phyloP scores from a whole-genome alignment of 176 grass and related monocot genomes.

The Cenchrus americanus region DNA sequence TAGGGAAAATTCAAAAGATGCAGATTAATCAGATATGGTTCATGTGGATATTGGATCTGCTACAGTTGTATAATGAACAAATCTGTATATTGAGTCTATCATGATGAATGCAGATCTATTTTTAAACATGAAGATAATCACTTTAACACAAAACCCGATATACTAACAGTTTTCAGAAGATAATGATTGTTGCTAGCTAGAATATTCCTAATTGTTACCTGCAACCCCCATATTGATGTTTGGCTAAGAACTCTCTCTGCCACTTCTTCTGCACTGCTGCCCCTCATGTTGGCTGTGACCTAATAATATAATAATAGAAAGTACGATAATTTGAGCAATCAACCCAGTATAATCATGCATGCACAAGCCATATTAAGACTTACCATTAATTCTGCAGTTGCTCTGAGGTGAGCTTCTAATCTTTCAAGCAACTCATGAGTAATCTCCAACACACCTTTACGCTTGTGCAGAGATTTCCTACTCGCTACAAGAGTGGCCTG shows the following conservation, averaged over 20 bases:
- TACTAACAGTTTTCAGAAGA: not conserved
- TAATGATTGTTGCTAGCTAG: not conserved
- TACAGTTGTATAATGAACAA: not conserved
- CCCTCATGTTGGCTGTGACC: conserved; percentile 98
- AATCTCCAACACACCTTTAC: conserved; percentile 77
- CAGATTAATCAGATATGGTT: conserved; percentile 4
- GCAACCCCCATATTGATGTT: conserved; percentile 77
- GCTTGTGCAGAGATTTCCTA: conserved; percentile 71
- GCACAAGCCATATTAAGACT: conserved; percentile 15
- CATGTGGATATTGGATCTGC: not conserved
- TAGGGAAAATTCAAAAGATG: not conserved
- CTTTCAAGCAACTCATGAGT: conserved; percentile 97
- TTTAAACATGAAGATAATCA: not conserved
- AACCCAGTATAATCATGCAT: conserved; percentile 27
- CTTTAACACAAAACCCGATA: conserved; percentile 6
- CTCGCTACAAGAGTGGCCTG: conserved; percentile 93
- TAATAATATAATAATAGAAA: conserved; percentile 50
- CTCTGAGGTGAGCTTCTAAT: conserved; percentile 92
- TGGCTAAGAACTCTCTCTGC: conserved; percentile 87
- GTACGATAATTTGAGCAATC: conserved; percentile 18
- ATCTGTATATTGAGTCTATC: not conserved
- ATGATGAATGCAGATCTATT: conserved; percentile 6
- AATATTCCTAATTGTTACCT: conserved; percentile 57
- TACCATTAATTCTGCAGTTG: conserved; percentile 76
- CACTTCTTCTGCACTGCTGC: conserved; percentile 84